Conservation (phyloP, 2,329 filamentous ascomycete genomes). For the Fusarium miscanthi region DNA sequence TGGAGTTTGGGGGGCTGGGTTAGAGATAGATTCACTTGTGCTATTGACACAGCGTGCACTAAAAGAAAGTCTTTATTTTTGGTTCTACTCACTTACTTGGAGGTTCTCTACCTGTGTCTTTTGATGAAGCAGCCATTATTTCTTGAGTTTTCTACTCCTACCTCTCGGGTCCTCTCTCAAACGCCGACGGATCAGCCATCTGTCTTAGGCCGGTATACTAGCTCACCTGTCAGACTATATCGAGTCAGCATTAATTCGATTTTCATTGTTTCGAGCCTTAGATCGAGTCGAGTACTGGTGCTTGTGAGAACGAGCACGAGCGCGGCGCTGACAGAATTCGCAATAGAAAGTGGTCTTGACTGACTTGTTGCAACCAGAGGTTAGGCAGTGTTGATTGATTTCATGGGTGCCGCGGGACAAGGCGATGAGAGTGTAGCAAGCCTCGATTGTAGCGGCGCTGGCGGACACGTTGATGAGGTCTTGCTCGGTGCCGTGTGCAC, state of each 20-base stretch:
- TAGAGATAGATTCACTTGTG: constrained; percentile 26
- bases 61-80: constrained; percentile 20
- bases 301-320: neutral
- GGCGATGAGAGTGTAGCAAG: neutral
- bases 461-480: neutral
- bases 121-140: neutral
- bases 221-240: neutral
- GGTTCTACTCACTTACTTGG: neutral
- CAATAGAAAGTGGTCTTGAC: neutral
- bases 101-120: neutral
- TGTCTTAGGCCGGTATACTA: neutral
- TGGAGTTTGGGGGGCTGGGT: neutral
- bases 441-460: neutral
- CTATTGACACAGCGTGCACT: constrained; percentile 26
- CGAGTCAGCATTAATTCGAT: neutral
- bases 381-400: neutral
- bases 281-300: neutral
- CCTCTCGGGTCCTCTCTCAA: neutral
- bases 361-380: neutral
- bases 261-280: neutral
- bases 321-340: neutral
- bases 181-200: neutral
- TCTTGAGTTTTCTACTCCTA: too few relatives aligned
- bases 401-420: neutral
- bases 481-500: neutral